Evolutionary conservation across 2,329 filamentous ascomycete genomes (phyloP), one percentile per base, ranked within the genome.

Genomic region (Elsinoe batatas): DNA sequence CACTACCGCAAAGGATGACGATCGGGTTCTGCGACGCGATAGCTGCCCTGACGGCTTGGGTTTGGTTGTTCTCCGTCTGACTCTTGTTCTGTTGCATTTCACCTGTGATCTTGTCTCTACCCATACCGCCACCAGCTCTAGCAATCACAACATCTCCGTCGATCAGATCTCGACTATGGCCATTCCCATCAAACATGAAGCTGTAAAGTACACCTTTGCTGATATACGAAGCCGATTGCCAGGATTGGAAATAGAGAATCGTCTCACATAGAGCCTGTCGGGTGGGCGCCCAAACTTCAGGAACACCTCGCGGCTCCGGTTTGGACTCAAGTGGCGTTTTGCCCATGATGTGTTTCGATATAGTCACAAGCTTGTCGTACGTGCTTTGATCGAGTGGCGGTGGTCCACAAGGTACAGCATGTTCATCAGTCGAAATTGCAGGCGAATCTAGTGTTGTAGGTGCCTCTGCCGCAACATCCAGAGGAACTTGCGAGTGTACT

Each of bases 181-280:
- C 69, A 44, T 78, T 74, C 0, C 72, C 73, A 61, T 87, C 81
- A 17, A 84, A 72, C 20, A 88, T 71, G 57, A 85, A 78, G 0
- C 79, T 81, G 42, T 72, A 72, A 1, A 76, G 76, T n/a, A 79
- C 65, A 0, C 72, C 69, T 1, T 75, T 68, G 0, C 68, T 71
- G 0, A 73, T 72, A 55, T 88, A 82, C 3, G 76, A 71, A 4
- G 80, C 81, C 1, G 79, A 74, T 61, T 88, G 80, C 36, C 81
- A 80, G 1, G 78, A 70, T 12, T 75, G 78, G 66, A 80, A 88
- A 67, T 82, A 85, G 0, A 77, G 74, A 0, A 87, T 63, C 0
- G 82, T 76, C 62, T 87, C 82, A 60, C 80, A 85, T 0, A 89
- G 69, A 12, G 78, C 77, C 57, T 82, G 78, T 3, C 84, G 76